Evolutionary conservation across 202 grass and related monocot genomes (phyloP), one percentile per base, ranked within the genome.

Genomic region (Elaeis oleifera): DNA sequence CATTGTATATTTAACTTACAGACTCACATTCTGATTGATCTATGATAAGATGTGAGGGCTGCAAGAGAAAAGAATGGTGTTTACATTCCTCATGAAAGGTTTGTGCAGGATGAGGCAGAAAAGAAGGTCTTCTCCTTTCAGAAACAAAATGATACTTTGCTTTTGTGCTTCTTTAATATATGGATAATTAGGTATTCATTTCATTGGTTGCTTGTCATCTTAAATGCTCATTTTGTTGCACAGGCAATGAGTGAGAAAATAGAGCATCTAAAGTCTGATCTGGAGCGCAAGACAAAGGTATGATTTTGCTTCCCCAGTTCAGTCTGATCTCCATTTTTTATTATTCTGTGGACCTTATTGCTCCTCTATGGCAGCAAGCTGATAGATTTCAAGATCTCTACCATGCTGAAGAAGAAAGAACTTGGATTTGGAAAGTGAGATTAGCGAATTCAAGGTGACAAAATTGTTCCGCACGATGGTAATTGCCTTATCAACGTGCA

Each of bases 1-100:
- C 69, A 44, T 22, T 14, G 18, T 63, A 39, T 3, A 75, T 51
- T 21, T 68, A 69, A 79, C 20, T 60, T 65, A 59, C 58, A 82
- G 5, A 19, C 63, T 74, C 73, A 80, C 19, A 67, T 13, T 62
- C 60, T 26, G 71, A 77, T 73, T 61, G 36, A 44, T 44, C 36
- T 44, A 44, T 44, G 66, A 1, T 77, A 72, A 95, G 90, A 95
- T 90, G 83, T 95, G 49, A 90, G 75, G 79, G 78, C 83, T 51
- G 78, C 90, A 65, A 84, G 90, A 71, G 86, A 90, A 78, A 90
- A 84, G 68, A 95, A 87, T 58, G 90, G 90, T 31, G 76, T 90
- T 74, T 95, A 95, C 50, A 90, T 95, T 62, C 65, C 90, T 61
- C 72, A 78, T 51, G 90, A 90, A 67, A 84, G 75, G 72, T 95